A percentile compares a stretch with the other conserved stretches of the same genome.
Evolutionary conservation across 140 eudicot genomes (phyloP).

Genomic region (Bidens hawaiensis): DNA sequence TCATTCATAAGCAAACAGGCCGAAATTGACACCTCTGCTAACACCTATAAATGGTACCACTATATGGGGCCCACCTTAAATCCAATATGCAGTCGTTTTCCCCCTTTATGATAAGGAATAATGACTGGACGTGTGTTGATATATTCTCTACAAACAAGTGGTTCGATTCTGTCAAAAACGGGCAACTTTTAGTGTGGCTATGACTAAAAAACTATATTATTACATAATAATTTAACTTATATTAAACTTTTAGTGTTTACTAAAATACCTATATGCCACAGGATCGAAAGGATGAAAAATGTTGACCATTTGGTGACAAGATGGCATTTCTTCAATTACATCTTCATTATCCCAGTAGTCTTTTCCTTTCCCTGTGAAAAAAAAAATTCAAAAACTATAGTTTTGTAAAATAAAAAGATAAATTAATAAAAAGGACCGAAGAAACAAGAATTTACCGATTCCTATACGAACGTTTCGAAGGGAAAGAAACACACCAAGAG

Average conservation of each 20-base stretch:
- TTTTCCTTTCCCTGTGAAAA: conserved; percentile 62
- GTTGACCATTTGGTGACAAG: conserved; percentile 84
- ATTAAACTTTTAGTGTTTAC: neutral
- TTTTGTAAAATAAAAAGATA: neutral
- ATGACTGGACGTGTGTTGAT: conserved; percentile 68
- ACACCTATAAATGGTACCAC: neutral
- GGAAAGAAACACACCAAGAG: conserved; percentile 96
- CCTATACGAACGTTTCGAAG: conserved; percentile 95
- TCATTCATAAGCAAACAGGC: neutral
- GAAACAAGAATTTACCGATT: conserved; percentile 49
- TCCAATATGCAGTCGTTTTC: conserved; percentile 89
- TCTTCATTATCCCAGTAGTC: conserved; percentile 86
- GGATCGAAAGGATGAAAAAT: conserved; percentile 99
- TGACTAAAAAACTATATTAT: neutral
- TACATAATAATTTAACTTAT: neutral
- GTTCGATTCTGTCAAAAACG: conserved; percentile 58
- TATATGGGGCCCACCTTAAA: conserved; percentile 54
- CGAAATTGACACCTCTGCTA: neutral
- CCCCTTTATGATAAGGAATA: conserved; percentile 94
- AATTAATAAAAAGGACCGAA: neutral
- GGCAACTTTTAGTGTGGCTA: neutral
- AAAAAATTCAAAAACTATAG: neutral
- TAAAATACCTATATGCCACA: conserved; percentile 76
- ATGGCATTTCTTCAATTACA: conserved; percentile 92
- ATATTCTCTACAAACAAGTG: conserved; percentile 81